Conservation (phyloP, 148 eudicot genomes). For the Rhododendron ovatum region DNA sequence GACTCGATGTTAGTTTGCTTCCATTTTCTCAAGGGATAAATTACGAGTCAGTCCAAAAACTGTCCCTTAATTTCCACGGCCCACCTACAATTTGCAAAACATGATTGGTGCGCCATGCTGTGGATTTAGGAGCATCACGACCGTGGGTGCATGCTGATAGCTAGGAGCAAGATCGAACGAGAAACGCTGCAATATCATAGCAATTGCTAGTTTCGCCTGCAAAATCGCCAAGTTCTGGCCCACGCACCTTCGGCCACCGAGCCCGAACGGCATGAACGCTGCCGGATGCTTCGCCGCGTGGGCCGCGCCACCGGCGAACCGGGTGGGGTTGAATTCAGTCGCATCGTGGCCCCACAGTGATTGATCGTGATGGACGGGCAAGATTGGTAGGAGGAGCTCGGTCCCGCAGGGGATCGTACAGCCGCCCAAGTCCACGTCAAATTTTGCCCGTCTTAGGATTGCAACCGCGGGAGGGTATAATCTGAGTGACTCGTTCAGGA, state of each 20-base stretch:
- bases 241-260: slow-evolving; percentile 50
- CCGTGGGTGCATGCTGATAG: slow-evolving; percentile 58
- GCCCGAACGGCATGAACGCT: slow-evolving; percentile 59
- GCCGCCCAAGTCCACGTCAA: slow-evolving; percentile 41
- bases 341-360: slow-evolving; percentile 53
- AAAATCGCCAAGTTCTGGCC: slow-evolving; percentile 58
- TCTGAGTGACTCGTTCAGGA: slow-evolving; percentile 43
- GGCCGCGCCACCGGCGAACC: slow-evolving; percentile 40
- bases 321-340: slow-evolving; percentile 46
- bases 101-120: slow-evolving; percentile 52
- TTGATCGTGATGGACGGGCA: slow-evolving; percentile 57
- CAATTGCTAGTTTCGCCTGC: slow-evolving; percentile 50
- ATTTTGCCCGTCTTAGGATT: slow-evolving; percentile 39
- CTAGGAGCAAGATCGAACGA: slow-evolving; percentile 49
- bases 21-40: neutral
- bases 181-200: slow-evolving; percentile 60
- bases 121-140: slow-evolving; percentile 53
- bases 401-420: slow-evolving; percentile 33
- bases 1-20: neutral
- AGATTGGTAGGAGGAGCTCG: slow-evolving; percentile 49
- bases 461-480: slow-evolving; percentile 60
- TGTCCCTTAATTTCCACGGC: neutral
- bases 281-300: slow-evolving; percentile 44
- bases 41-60: too few relatives aligned
- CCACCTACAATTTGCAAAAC: slow-evolving; percentile 33